Evolutionary conservation across 768 basidiomycete species (phyloP), one percentile per base, ranked within the genome.

Genomic region (Cantharellus cinnabarinus): DNA sequence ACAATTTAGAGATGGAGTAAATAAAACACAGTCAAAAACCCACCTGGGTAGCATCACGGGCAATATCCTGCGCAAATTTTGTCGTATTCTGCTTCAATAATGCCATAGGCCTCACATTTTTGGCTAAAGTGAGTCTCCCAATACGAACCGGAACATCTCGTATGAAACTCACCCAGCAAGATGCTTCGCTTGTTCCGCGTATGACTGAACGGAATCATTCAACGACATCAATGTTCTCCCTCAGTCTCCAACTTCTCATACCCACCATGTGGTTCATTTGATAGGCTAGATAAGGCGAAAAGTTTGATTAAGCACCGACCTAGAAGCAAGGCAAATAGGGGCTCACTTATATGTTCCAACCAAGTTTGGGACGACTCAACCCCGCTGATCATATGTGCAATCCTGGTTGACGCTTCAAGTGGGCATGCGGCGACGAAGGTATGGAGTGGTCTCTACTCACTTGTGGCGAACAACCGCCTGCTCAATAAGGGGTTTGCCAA

Each of bases 181-280:
- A 61, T 80, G 75, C 48, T 73, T 67, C 5, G 85, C 79, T 66
- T 87, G 85, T 60, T 88, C 76, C 66, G 80, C 80, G 68, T 89
- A 87, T 42, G 74, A 74, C 78, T 79, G 64, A 40, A 40, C 14
- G 0, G 20, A 29, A 29, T 29, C 20, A 29, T 29, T 29, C 20
- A 29, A 29, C 20, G 1, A 29, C 20, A 29, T 29, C 20, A 29
- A 29, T 29, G 20, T 29, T 29, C 20, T 29, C 20, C 20, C 20
- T 29, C 20, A 29, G 20, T 29, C 20, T 29, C 20, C 20, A 29
- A 29, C 1, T 29, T 29, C 20, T 35, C 3, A 15, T 39, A 66
- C 93, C 90, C 54, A 75, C 77, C 89, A 91, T 89, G 59, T 87
- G 77, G 64, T 74, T 80, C 86, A 90, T 89, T 68, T 91, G 89